A percentile compares a stretch with the other conserved stretches of the same genome.
Evolutionary conservation across 495 filamentous ascomycete genomes (phyloP).

Genomic region (Trypethelium eluteriae): DNA sequence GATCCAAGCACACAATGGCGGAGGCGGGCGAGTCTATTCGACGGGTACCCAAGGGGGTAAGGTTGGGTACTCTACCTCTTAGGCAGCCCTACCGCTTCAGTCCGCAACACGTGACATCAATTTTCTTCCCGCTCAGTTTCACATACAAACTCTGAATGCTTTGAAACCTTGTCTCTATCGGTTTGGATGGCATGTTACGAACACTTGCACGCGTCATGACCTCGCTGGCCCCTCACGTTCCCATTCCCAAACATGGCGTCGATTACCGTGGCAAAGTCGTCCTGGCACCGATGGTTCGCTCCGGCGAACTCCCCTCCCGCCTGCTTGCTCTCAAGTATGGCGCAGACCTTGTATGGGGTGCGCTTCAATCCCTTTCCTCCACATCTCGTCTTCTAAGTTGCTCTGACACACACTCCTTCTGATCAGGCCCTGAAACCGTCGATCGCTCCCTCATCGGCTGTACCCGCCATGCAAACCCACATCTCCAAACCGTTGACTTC

Average conservation of each 20-base stretch:
- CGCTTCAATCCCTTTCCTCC: slow-evolving; percentile 13
- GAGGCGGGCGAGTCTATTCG: too few relatives aligned
- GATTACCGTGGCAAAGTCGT: slow-evolving; percentile 91
- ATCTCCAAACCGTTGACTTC: slow-evolving; percentile 73
- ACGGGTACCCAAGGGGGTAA: too few relatives aligned
- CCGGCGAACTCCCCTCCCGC: slow-evolving; percentile 84
- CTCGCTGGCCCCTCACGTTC: slow-evolving; percentile 47
- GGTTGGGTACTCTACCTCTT: too few relatives aligned
- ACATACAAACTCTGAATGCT: too few relatives aligned
- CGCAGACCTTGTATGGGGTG: slow-evolving; percentile 93
- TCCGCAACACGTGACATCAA: slow-evolving; percentile 1
- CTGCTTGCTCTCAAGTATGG: slow-evolving; percentile 86
- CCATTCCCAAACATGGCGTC: slow-evolving; percentile 80
- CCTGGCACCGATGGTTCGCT: slow-evolving; percentile 94
- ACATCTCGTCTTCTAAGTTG: slow-evolving; percentile 6
- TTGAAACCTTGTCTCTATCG: background rate
- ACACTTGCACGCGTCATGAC: slow-evolving; percentile 44
- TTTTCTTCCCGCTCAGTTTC: background rate
- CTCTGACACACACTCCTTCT: background rate
- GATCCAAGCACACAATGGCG: too few relatives aligned
- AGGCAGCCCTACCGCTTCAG: background rate
- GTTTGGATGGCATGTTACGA: slow-evolving; percentile 29
- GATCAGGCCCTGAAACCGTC: slow-evolving; percentile 77
- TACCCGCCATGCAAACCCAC: slow-evolving; percentile 62
- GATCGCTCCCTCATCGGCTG: slow-evolving; percentile 86